A percentile compares a stretch with the other conserved stretches of the same genome.
These are phyloP conservation scores for Wickerhamomyces kurtzmanii DNA, from an alignment of 805 yeast genomes.

Conservation along the genomic window DNA sequence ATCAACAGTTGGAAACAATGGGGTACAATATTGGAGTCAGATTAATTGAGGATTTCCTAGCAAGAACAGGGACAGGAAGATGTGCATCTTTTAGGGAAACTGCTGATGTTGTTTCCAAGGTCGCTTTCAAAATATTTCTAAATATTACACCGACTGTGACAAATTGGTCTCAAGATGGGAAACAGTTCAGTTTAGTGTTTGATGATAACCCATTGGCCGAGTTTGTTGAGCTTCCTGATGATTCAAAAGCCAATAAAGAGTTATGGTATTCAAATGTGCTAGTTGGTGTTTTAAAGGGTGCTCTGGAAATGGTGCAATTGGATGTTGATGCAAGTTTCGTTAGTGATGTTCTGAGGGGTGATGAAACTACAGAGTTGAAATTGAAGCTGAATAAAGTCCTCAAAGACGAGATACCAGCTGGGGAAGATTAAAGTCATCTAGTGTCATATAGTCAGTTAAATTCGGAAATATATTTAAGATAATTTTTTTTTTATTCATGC, in stretches of 20 bases:
- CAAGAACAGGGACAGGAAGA: slow-evolving; percentile 77
- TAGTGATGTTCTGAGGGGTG: slow-evolving; percentile 76
- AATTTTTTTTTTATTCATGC: no score
- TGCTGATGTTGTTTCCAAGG: slow-evolving; percentile 74
- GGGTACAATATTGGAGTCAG: slow-evolving; percentile 92
- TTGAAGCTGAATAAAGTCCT: slow-evolving; percentile 61
- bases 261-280: slow-evolving; percentile 90
- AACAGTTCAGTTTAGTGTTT: slow-evolving; percentile 61
- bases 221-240: slow-evolving; percentile 89
- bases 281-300: slow-evolving; percentile 86
- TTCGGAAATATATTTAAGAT: no score
- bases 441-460: no score
- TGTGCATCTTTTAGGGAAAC: slow-evolving; percentile 77
- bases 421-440: slow-evolving; percentile 72
- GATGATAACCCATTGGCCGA: slow-evolving; percentile 89
- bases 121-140: slow-evolving; percentile 85
- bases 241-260: slow-evolving; percentile 55
- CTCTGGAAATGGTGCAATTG: slow-evolving; percentile 91
- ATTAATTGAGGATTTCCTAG: slow-evolving; percentile 85
- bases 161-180: slow-evolving; percentile 70
- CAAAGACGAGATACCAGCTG: slow-evolving; percentile 95
- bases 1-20: slow-evolving; percentile 80
- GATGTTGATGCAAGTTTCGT: slow-evolving; percentile 79
- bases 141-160: slow-evolving; percentile 70
- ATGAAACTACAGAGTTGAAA: slow-evolving; percentile 68